These are phyloP conservation scores for Platanus orientalis DNA, from an alignment of 164 flowering plant species.

Conservation along the genomic window DNA sequence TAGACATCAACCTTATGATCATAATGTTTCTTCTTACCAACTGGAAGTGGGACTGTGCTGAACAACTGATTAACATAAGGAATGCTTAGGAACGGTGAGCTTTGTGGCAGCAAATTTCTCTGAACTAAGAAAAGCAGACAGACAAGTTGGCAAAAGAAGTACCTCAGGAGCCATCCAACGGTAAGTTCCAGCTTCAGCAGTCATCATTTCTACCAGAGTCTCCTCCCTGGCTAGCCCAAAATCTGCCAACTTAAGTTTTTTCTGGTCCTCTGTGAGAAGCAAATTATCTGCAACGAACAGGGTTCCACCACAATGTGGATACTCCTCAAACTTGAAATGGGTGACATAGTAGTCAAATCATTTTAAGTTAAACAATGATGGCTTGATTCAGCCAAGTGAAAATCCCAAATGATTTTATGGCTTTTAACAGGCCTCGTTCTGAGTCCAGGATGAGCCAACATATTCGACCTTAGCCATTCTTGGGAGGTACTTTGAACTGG, in stretches of 20 bases:
- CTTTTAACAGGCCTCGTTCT: no score
- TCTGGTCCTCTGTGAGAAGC: conserved; percentile 54
- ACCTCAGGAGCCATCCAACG: conserved; percentile 97
- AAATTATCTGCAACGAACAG: conserved; percentile 53
- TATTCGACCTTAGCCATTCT: no score
- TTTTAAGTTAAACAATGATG: background rate
- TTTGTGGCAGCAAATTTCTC: background rate
- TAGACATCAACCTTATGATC: conserved; percentile 69
- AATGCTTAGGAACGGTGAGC: conserved; percentile 7
- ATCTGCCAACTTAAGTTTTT: conserved; percentile 51
- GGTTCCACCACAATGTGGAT: no score
- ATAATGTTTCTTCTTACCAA: conserved; percentile 51
- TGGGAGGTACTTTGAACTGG: no score
- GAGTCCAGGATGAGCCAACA: no score
- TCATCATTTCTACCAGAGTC: conserved; percentile 41
- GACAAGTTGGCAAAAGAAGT: conserved; percentile 2
- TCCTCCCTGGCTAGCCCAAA: conserved; percentile 80
- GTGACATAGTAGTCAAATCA: no score
- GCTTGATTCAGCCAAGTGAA: no score
- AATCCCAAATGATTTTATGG: no score
- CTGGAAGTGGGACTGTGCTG: conserved; percentile 33
- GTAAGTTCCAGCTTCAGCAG: conserved; percentile 65
- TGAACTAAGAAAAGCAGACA: background rate
- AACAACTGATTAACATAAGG: conserved; percentile 35
- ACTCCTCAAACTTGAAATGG: no score